Conservation (phyloP, 2,329 filamentous ascomycete genomes). For the Myotisia sp. region DNA sequence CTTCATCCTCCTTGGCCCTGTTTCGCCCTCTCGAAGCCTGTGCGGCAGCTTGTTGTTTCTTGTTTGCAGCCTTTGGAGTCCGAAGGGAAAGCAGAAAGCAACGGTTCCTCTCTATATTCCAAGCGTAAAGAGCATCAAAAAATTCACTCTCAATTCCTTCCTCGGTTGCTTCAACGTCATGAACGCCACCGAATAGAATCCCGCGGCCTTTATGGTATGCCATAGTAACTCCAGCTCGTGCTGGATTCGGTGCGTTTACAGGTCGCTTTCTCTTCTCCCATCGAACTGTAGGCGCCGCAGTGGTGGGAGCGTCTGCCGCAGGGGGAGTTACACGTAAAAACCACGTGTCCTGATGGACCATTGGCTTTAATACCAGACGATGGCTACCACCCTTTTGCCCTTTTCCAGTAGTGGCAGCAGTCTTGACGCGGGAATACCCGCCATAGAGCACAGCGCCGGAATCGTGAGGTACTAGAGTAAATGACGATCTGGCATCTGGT, state of each 20-base stretch:
- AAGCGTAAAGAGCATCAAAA: slow-evolving; percentile 81
- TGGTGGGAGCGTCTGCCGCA: slow-evolving; percentile 48
- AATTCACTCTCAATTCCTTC: slow-evolving; percentile 96
- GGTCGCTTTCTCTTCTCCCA: slow-evolving; percentile 94
- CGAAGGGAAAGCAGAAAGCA: slow-evolving; percentile 76
- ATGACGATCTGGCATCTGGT: slow-evolving; percentile 80
- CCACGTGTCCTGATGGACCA: slow-evolving; percentile 92
- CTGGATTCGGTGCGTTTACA: slow-evolving; percentile 70
- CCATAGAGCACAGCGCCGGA: slow-evolving; percentile 80
- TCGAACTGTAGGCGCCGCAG: slow-evolving; percentile 55
- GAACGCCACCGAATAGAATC: slow-evolving; percentile 85
- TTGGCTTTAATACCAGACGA: slow-evolving; percentile 64
- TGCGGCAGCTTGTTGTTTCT: slow-evolving; percentile 33
- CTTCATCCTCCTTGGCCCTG: slow-evolving; percentile 75
- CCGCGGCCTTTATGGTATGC: slow-evolving; percentile 84
- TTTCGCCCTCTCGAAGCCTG: slow-evolving; percentile 40
- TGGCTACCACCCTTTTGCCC: slow-evolving; percentile 47
- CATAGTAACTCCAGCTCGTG: slow-evolving; percentile 84
- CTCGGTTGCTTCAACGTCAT: slow-evolving; percentile 80
- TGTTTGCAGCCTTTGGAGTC: slow-evolving; percentile 54
- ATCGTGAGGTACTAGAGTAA: slow-evolving; percentile 82
- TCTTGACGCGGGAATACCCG: slow-evolving; percentile 84
- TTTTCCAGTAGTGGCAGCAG: slow-evolving; percentile 44
- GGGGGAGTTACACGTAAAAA: slow-evolving; percentile 70
- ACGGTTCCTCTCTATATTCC: slow-evolving; percentile 88